A percentile compares a stretch with the other conserved stretches of the same genome.
Evolutionary conservation across 805 yeast species (phyloP).

Genomic region (Barnettozyma sucrosica): DNA sequence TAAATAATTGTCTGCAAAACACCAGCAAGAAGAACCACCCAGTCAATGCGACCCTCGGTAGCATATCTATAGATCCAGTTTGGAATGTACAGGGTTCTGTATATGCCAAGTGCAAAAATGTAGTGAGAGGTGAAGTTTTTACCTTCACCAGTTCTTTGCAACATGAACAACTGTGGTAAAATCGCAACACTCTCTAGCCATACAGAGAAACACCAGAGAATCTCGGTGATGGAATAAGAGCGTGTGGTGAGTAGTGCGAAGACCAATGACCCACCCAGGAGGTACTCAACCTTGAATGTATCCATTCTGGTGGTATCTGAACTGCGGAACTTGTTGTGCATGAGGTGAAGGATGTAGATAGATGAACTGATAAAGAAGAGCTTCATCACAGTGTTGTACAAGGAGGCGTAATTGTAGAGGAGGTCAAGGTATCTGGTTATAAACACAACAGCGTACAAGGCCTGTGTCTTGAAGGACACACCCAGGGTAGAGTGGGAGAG

Average conservation of each 20-base stretch:
- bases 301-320: conserved; percentile 52
- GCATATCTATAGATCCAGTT: conserved; percentile 90
- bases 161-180: conserved; percentile 85
- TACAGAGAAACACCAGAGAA: conserved; percentile 81
- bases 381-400: conserved; percentile 80
- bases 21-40: conserved; percentile 72
- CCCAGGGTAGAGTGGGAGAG: conserved; percentile 68
- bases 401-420: conserved; percentile 44
- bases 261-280: conserved; percentile 57
- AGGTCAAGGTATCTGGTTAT: conserved; percentile 57
- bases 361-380: conserved; percentile 74
- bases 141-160: conserved; percentile 86
- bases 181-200: conserved; percentile 94
- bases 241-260: conserved; percentile 60
- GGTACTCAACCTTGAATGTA: conserved; percentile 68
- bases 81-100: conserved; percentile 85
- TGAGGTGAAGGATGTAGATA: conserved; percentile 64
- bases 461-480: conserved; percentile 83
- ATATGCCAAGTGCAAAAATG: conserved; percentile 87
- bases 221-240: conserved; percentile 54
- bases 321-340: conserved; percentile 55
- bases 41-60: conserved; percentile 57
- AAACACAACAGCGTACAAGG: conserved; percentile 68
- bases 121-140: conserved; percentile 85
- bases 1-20: conserved; percentile 79